phyloP scores from a whole-genome alignment of 495 filamentous ascomycete genomes.

The Penicillium flavigenum region DNA sequence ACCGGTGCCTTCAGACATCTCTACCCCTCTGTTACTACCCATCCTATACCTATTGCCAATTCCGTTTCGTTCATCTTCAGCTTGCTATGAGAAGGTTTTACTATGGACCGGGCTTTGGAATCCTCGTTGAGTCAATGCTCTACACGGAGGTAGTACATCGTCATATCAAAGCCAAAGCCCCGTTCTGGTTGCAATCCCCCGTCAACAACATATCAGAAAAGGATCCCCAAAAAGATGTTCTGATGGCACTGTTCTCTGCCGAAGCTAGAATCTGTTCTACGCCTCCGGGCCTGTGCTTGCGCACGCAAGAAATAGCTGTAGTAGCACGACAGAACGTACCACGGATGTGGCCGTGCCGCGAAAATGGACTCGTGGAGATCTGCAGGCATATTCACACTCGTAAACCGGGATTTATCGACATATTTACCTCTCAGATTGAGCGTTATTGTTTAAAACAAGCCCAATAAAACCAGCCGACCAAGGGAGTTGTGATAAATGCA shows the following conservation, averaged over 20 bases:
- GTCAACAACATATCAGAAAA: neutral
- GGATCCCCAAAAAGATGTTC: neutral
- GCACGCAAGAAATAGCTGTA: constrained; percentile 1
- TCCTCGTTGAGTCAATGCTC: constrained; percentile 5
- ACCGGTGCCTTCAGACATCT: neutral
- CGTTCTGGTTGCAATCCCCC: neutral
- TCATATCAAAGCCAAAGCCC: neutral
- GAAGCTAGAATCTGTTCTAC: constrained; percentile 7
- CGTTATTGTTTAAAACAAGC: constrained; percentile 3
- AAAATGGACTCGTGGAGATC: neutral
- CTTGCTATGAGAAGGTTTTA: constrained; percentile 13
- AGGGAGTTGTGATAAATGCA: constrained; percentile 16
- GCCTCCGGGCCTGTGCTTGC: constrained; percentile 1
- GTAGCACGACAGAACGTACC: constrained; percentile 1
- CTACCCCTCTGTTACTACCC: neutral
- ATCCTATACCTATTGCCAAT: too few relatives aligned
- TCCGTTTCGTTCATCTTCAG: constrained; percentile 7
- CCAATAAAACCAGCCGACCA: neutral
- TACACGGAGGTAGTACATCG: neutral
- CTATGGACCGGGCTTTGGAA: constrained; percentile 5
- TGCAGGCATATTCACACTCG: constrained; percentile 2
- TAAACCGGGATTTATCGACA: neutral
- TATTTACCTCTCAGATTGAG: neutral
- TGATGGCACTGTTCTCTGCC: constrained; percentile 3
- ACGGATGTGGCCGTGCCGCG: constrained; percentile 4